Conservation (phyloP, 116 monocot genomes). For the Phalaenopsis hybrid region DNA sequence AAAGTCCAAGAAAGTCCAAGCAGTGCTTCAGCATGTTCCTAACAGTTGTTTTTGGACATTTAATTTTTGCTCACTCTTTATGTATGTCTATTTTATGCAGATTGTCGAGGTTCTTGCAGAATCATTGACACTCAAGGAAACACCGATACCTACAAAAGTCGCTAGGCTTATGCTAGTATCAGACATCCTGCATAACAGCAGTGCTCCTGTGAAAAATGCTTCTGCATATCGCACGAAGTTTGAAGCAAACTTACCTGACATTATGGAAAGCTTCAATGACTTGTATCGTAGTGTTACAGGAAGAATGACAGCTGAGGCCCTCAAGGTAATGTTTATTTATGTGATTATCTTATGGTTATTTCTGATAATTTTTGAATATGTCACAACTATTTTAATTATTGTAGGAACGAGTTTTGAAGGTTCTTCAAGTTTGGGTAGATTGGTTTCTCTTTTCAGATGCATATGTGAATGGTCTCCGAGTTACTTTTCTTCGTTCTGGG, state of each 20-base stretch:
- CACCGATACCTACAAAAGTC: constrained; percentile 96
- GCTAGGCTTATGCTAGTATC: constrained; percentile 99
- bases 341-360: background rate
- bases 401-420: constrained; percentile 93
- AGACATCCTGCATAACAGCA: constrained; percentile 98
- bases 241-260: constrained; percentile 81
- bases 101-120: constrained; percentile 94
- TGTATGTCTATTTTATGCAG: constrained; percentile 30
- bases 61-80: background rate
- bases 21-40: background rate
- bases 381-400: constrained; percentile 14
- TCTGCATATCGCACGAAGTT: constrained; percentile 99
- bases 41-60: background rate
- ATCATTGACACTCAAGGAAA: constrained; percentile 96
- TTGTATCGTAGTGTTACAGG: constrained; percentile 91
- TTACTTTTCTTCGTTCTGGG: constrained; percentile 87
- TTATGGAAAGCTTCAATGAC: constrained; percentile 99
- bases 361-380: background rate
- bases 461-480: constrained; percentile 79
- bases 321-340: constrained; percentile 50
- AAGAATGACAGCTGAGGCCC: constrained; percentile 97
- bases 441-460: constrained; percentile 99
- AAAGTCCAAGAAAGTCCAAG: background rate
- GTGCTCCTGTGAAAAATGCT: constrained; percentile 98
- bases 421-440: constrained; percentile 99